phyloP scores from a whole-genome alignment of 2,329 filamentous ascomycete genomes.

The Fusarium sterilihyphosum region DNA sequence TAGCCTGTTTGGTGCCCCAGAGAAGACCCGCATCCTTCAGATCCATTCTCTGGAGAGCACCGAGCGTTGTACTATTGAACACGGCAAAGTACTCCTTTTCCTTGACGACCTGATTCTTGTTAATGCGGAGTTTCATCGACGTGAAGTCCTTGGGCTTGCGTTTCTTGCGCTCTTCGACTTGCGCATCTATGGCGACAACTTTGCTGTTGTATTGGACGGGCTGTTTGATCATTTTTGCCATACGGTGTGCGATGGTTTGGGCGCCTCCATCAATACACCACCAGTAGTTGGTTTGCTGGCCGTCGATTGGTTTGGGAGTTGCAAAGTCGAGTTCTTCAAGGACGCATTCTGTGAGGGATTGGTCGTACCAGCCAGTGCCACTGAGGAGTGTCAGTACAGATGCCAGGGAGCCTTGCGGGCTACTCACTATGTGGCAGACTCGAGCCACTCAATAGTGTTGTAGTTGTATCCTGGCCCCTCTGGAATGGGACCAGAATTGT shows the following conservation, averaged over 20 bases:
- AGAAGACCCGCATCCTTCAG: slow-evolving; percentile 39
- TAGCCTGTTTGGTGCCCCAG: slow-evolving; percentile 45
- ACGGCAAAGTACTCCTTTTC: slow-evolving; percentile 32
- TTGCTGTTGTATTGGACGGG: slow-evolving; percentile 15
- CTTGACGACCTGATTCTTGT: neutral
- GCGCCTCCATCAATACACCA: slow-evolving; percentile 35
- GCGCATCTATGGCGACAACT: slow-evolving; percentile 24
- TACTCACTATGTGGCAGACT: slow-evolving; percentile 33
- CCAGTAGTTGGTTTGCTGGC: slow-evolving; percentile 15
- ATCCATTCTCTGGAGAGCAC: slow-evolving; percentile 29
- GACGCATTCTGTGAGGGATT: slow-evolving; percentile 27
- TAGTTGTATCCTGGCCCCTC: slow-evolving; percentile 13
- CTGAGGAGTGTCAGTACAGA: neutral
- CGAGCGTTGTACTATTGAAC: slow-evolving; percentile 33
- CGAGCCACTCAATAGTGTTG: slow-evolving; percentile 39
- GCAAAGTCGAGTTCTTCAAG: slow-evolving; percentile 37
- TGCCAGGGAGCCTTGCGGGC: accelerated
- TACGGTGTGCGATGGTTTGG: slow-evolving; percentile 15
- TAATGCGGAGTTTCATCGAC: slow-evolving; percentile 3
- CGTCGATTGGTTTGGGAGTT: neutral
- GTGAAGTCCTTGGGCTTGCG: neutral
- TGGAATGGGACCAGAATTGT: neutral
- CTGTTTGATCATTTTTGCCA: slow-evolving; percentile 14
- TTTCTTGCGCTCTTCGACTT: neutral
- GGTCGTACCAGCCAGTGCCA: slow-evolving; percentile 38